Evolutionary conservation across 208 protist species (phyloP), one percentile per base, ranked within the genome.

Genomic region (Trypanosoma theileri): DNA sequence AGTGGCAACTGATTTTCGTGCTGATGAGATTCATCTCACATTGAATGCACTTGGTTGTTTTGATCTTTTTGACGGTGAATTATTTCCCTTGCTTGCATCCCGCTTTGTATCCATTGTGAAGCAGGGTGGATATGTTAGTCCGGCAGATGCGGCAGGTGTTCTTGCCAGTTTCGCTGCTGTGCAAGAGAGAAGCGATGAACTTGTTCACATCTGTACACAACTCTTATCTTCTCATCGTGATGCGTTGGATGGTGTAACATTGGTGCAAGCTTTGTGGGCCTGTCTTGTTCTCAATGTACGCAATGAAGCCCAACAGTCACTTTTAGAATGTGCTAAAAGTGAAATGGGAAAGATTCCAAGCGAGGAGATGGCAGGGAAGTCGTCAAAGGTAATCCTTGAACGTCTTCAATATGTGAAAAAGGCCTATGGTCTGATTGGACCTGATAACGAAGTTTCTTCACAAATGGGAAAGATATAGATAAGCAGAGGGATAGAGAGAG

Each of bases 21-120:
- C 77, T 1, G 88, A 94, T 50, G 91, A 96, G 73, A 85, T 92
- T 44, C 65, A 81, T 61, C 50, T 74, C 12, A 79, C 86, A 16
- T 64, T 96, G 35, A 81, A 88, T 56, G 83, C 88, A 24, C 80
- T 96, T 45, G 89, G 81, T 64, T 66, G 80, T 41, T 93, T 96
- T 64, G 91, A 96, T 58, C 80, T 96, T 45, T 96, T 96, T 69
- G 91, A 96, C 59, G 91, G 75, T 12, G 88, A 96, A 62, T 75
- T 96, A 19, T 96, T 93, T 65, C 91, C 91, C n/a, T 75, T 96
- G 53, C 84, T 96, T 22, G 86, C 86, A 17, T 84, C 88, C 3
- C 88, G 91, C 12, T 59, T 94, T 35, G 60, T 81, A 16, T 79
- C 75, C 19, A 71, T 93, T 53, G 66, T 80, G 40, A 77, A 84